Conservation (phyloP, 2,329 filamentous ascomycete species). For the Sclerotinia minor region DNA sequence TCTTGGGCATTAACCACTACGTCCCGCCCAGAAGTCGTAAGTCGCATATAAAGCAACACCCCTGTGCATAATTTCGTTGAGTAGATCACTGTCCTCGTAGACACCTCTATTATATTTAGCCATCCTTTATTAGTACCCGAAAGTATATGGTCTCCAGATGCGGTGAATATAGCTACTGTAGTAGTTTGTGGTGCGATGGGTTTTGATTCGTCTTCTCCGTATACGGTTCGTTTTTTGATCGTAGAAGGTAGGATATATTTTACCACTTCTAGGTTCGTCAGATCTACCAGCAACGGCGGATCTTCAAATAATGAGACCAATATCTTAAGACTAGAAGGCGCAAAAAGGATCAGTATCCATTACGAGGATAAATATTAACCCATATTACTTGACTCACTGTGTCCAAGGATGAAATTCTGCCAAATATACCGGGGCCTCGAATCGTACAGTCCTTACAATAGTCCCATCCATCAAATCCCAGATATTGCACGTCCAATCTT, state of each 20-base stretch:
- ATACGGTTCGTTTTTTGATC: constrained; percentile 67
- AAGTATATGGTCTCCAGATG: constrained; percentile 82
- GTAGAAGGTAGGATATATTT: constrained; percentile 80
- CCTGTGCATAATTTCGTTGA: constrained; percentile 85
- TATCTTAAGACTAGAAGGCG: constrained; percentile 67
- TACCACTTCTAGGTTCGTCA: constrained; percentile 65
- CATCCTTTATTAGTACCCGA: constrained; percentile 94
- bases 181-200: constrained; percentile 89
- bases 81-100: constrained; percentile 79
- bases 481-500: constrained; percentile 94
- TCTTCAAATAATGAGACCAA: constrained; percentile 94
- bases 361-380: neutral
- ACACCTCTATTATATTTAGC: constrained; percentile 89
- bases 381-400: constrained; percentile 56
- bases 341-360: constrained; percentile 17
- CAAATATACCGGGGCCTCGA: constrained; percentile 91
- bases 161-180: constrained; percentile 86
- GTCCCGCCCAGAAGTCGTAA: constrained; percentile 82
- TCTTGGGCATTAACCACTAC: constrained; percentile 92
- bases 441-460: constrained; percentile 78
- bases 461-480: constrained; percentile 82
- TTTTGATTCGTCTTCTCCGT: constrained; percentile 73
- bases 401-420: constrained; percentile 92
- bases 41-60: constrained; percentile 82
- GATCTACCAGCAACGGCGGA: constrained; percentile 83